phyloP scores from a whole-genome alignment of 805 yeast species.

The Ogataea degrootiae region DNA sequence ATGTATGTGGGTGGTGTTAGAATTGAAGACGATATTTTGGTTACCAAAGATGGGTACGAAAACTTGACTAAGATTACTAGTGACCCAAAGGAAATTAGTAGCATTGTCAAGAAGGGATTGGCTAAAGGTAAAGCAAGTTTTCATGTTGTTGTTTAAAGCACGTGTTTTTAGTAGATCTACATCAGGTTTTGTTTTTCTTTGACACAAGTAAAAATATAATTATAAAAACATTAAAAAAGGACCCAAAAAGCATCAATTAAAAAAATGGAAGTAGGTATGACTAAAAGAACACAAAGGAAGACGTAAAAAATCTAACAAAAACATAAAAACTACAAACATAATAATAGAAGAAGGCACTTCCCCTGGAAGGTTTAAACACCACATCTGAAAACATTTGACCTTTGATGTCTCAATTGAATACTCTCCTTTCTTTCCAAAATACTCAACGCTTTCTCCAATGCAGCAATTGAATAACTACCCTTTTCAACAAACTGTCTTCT shows the following conservation, averaged over 20 bases:
- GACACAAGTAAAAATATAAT: background rate
- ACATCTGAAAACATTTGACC: conserved; percentile 72
- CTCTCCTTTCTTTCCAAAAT: conserved; percentile 82
- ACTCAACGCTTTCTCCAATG: conserved; percentile 77
- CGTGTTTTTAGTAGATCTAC: too few species aligned
- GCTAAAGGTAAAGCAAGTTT: conserved; percentile 57
- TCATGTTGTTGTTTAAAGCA: conserved; percentile 37
- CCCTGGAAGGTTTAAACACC: conserved; percentile 41
- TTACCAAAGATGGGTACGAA: conserved; percentile 73
- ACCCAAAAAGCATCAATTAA: background rate
- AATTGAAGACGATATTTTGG: conserved; percentile 87
- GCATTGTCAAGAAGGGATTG: conserved; percentile 68
- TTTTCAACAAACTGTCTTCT: conserved; percentile 75
- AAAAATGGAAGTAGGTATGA: background rate
- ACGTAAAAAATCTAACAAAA: background rate
- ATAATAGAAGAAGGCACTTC: background rate
- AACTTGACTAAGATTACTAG: conserved; percentile 79
- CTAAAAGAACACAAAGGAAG: background rate
- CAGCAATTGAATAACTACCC: conserved; percentile 53
- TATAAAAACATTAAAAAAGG: background rate
- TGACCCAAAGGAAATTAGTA: conserved; percentile 77
- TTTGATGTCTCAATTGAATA: conserved; percentile 83
- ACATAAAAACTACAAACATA: background rate
- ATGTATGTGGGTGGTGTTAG: conserved; percentile 95
- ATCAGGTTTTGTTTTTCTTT: background rate